These are phyloP conservation scores for Ceraceosorus guamensis DNA, from an alignment of 1,284 basidiomycete genomes.

Conservation along the genomic window DNA sequence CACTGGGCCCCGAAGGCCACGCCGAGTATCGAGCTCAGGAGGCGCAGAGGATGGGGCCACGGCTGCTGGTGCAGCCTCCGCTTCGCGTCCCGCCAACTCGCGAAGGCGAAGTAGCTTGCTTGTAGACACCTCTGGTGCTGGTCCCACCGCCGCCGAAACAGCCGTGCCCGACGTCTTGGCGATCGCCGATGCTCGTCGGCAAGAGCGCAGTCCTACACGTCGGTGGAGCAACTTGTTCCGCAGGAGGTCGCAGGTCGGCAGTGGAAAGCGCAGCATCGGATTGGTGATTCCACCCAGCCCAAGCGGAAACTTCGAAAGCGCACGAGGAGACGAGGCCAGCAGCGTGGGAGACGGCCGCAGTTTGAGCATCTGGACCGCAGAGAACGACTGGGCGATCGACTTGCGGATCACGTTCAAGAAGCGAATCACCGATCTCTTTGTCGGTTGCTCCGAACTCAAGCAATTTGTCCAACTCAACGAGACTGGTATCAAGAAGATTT, in stretches of 20 bases:
- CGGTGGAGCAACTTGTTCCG: slow-evolving; percentile 27
- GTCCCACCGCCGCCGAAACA: slow-evolving; percentile 7
- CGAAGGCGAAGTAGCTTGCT: neutral
- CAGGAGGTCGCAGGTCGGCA: slow-evolving; percentile 10
- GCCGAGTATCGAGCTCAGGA: neutral
- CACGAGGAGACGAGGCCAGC: slow-evolving; percentile 14
- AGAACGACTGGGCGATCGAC: slow-evolving; percentile 77
- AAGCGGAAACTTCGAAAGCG: neutral
- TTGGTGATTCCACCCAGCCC: neutral
- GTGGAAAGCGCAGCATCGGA: neutral
- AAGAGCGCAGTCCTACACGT: slow-evolving; percentile 10
- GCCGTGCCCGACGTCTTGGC: slow-evolving; percentile 13
- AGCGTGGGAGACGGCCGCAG: slow-evolving; percentile 21
- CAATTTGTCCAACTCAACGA: slow-evolving; percentile 92
- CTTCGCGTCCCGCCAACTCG: too few species aligned
- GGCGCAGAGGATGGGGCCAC: neutral
- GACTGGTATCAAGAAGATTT: slow-evolving; percentile 88
- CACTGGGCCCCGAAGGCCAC: neutral
- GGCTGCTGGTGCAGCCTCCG: too few species aligned
- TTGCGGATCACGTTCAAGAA: slow-evolving; percentile 84
- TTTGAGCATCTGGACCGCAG: slow-evolving; percentile 65
- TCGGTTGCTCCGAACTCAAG: slow-evolving; percentile 65
- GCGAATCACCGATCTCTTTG: slow-evolving; percentile 78
- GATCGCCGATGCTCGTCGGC: neutral
- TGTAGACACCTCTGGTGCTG: neutral